Evolutionary conservation across 805 yeast species (phyloP), one percentile per base, ranked within the genome.

Genomic region (Candida quercuum): DNA sequence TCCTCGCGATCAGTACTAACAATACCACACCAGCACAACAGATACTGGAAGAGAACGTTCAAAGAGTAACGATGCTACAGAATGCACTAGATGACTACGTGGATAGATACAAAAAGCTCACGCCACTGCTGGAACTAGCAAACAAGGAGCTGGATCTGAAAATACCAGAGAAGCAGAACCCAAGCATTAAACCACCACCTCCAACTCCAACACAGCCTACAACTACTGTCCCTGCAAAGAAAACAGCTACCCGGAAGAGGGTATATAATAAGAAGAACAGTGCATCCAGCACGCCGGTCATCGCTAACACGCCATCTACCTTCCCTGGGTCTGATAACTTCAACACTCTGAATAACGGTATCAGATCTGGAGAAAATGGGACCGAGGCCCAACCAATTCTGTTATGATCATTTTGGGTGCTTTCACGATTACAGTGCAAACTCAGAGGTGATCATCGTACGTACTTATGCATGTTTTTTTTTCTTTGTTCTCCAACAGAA

Each of bases 121-220:
- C 65, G 1, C 76, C 78, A 3, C 56, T 72, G n/a, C 57, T 72
- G 23, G 69, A 68, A 41, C 51, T 72, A 28, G 66, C 73, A 1
- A 71, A 70, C 46, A 64, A 64, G 28, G 69, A 66, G 28, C 46
- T 71, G 43, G 72, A 68, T 67, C 77, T 45, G 56, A 67, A 47
- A 81, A 75, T 41, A 58, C 86, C 32, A 69, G 74, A 40, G 66
- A 66, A 28, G 86, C 86, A 12, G 86, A 93, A 42, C 86, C 84
- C 44, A 74, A 80, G 59, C 86, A 86, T 33, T 76, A 74, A 61
- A 72, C 84, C 49, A 22, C 37, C 45, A 19, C n/a, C 34, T 2
- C 13, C 41, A 26, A 13, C 38, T 5, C 26, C 42, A 31, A 5
- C 38, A 21, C 16, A 34, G 8, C 21, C 33, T 14, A 25, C 42